A percentile compares a stretch with the other conserved stretches of the same genome.
phyloP scores from a whole-genome alignment of 768 basidiomycete genomes.

The Russula brevipes region DNA sequence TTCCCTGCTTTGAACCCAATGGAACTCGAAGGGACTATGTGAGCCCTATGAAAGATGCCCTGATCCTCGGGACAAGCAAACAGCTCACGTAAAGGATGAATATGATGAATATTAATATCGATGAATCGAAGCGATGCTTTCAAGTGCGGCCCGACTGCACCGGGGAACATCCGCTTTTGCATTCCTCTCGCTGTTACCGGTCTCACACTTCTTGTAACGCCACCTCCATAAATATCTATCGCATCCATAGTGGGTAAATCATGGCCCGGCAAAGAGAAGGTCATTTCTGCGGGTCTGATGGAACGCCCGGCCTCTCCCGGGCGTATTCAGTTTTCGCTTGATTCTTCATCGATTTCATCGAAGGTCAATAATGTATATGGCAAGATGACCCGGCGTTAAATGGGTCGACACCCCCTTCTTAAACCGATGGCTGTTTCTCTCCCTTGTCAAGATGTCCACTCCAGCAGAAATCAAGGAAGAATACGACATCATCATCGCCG shows the following conservation, averaged over 20 bases:
- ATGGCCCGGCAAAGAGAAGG: neutral
- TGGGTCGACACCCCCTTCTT: neutral
- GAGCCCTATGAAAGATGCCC: too few relatives aligned
- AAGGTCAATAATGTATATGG: neutral
- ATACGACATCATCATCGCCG: slow-evolving; percentile 53
- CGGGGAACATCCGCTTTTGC: neutral
- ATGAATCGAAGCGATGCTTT: too few relatives aligned
- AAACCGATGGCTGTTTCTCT: neutral
- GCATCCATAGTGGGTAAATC: neutral
- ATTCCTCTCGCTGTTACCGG: neutral
- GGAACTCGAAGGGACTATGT: neutral
- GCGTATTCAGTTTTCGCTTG: too few relatives aligned
- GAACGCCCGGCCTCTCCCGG: too few relatives aligned
- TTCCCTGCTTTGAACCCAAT: neutral
- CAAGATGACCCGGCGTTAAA: neutral
- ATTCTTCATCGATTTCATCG: neutral
- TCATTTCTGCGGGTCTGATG: neutral
- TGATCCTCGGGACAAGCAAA: too few relatives aligned
- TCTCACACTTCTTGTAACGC: too few relatives aligned
- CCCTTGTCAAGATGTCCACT: slow-evolving; percentile 1
- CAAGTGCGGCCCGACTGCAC: too few relatives aligned
- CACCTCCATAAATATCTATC: too few relatives aligned
- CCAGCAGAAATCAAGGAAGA: slow-evolving; percentile 1
- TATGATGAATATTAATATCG: too few relatives aligned
- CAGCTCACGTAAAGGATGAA: too few relatives aligned